phyloP scores from a whole-genome alignment of 1,139 yeast genomes.

The Arxiozyma telluris region DNA sequence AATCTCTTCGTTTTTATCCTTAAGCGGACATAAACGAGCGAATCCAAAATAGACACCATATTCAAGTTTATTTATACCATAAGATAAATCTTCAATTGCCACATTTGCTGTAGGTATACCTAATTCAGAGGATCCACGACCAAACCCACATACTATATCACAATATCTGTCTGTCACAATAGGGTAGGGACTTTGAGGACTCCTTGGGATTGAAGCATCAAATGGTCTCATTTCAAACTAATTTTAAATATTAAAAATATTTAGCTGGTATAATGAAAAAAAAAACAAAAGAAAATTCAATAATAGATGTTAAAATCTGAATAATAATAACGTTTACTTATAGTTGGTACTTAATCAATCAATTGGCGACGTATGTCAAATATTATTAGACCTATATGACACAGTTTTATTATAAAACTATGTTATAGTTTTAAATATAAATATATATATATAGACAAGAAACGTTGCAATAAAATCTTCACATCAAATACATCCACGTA shows the following conservation, averaged over 20 bases:
- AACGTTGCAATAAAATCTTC: neutral
- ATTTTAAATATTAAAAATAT: neutral
- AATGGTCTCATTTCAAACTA: conserved; percentile 7
- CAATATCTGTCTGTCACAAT: conserved; percentile 39
- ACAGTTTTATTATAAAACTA: too few species aligned
- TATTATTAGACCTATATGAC: too few species aligned
- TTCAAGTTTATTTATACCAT: conserved; percentile 38
- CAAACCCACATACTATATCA: conserved; percentile 76
- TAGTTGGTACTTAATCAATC: neutral
- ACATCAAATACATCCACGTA: neutral
- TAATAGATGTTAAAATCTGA: neutral
- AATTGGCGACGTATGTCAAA: neutral
- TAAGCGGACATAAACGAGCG: conserved; percentile 35
- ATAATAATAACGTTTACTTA: neutral
- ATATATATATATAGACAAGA: neutral
- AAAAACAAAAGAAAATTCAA: neutral
- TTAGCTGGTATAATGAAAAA: neutral
- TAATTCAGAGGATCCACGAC: conserved; percentile 86
- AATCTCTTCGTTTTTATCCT: conserved; percentile 13
- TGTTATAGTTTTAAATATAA: too few species aligned
- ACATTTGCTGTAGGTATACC: conserved; percentile 96
- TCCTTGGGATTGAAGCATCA: conserved; percentile 36
- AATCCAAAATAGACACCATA: conserved; percentile 92
- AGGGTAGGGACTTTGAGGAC: conserved; percentile 59
- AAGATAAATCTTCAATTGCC: conserved; percentile 46